Base-by-base conservation (phyloP, 352 stramenopile species). In the Pythium guiyangense region DNA sequence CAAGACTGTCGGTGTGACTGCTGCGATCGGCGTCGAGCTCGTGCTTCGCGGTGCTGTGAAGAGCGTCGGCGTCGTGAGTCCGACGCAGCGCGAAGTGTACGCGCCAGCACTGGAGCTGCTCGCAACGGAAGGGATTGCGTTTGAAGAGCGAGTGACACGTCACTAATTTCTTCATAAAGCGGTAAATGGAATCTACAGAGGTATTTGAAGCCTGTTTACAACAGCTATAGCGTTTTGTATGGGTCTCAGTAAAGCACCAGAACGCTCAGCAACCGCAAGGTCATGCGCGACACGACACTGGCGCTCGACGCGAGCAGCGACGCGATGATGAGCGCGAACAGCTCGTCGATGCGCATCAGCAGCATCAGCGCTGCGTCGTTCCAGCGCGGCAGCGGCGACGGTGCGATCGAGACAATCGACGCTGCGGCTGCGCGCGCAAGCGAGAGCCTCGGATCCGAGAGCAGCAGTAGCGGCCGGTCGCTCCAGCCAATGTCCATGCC, bases 1-100 rank as follows among this genome's bases (percentile, higher is more conserved):
- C 20, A 84, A 84, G 57, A 96, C 88, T 3, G 90, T 97, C 15
- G 90, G 90, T 12, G 74, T 90, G 44, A 90, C 86, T 39, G 74
- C 81, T 29, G 90, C 84, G 9, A 79, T 92, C 52, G 85, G 77
- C n/a, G 71, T 82, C 4, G 74, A 88, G 40, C 67, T 96, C 5
- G 66, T 97, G 27, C 58, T 96, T 9, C 57, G 80, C 20, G 70
- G 71, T n/a, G 49, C 58, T 25, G 60, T 94, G 12, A 18, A 29
- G n/a, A 60, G 52, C 31, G 73, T 71, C 29, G 83, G 83, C 11
- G 60, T 92, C 12, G 49, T 93, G 6, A 60, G 78, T 3, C 86
- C 86, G 5, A 87, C 74, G 11, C 60, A 50, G 3, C 61, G 60
- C 25, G 67, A 86, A 49, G 71, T 94, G 52, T 94, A 92, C 58